Evolutionary conservation across 1,139 yeast species (phyloP), one percentile per base, ranked within the genome.

Genomic region (Protomyces gravidus): DNA sequence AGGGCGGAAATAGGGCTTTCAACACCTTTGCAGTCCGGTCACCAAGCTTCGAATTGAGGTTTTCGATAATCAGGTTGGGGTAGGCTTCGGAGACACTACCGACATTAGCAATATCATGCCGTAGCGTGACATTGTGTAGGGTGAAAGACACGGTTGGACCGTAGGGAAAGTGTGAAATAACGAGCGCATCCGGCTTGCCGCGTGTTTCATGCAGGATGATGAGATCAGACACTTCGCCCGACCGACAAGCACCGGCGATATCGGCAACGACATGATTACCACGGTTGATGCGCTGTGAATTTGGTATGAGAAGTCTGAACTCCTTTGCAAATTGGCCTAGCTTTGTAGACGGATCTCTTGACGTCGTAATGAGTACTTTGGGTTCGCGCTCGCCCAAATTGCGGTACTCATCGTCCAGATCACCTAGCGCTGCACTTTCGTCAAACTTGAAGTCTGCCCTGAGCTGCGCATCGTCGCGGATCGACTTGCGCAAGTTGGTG

Each of bases 81-180:
- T 87, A 87, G 0, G 88, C 88, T 72, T 92, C 97, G 60, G 90
- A 83, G 64, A 87, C 87, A 69, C 86, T 89, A 9, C 97, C 97
- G 49, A 86, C 79, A 67, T 89, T 83, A 32, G 86, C 79, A 60
- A 94, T 81, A 74, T 92, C 99, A 72, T 92, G 99, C 72, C 97
- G 83, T 63, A 94, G 77, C 48, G 89, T 89, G 61, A 94, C 98
- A 69, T 92, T 92, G 74, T 92, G 98, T 63, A 92, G 77, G 5
- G 97, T 88, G 76, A 92, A 94, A 45, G 87, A 85, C 39, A 95
- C 95, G 2, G 97, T 87, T 26, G 98, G 99, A 0, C 99, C 99
- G 71, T 92, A 96, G 3, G 98, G 99, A 72, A 94, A 87, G 76
- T 92, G 99, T 47, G 95, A 85, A 36, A 92, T 76, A 0, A 98